Evolutionary conservation across 805 yeast genomes (phyloP), one percentile per base, ranked within the genome.

Genomic region (Citeromyces matritensis): DNA sequence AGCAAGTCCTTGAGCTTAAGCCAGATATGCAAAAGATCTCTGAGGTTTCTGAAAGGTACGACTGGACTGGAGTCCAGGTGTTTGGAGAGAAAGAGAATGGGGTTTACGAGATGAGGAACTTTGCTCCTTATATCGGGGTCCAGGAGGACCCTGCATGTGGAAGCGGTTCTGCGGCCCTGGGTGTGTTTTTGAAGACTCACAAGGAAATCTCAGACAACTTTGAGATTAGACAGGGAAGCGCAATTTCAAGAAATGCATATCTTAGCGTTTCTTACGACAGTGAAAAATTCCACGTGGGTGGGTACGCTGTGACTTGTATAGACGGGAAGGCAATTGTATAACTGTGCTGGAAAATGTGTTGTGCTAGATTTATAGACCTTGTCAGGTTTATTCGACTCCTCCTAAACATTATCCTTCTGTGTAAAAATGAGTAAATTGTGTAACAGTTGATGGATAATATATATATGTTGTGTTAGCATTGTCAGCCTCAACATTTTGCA

Each of bases 101-200:
- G n/a, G 53, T 49, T 28, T 31, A 32, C 35, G 65, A 59, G 38
- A 55, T 62, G 34, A 52, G 74, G 39, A 64, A 66, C 9, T 61
- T 66, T 42, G 58, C 60, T 3, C 60, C 64, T 1, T 31, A 21
- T 4, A 39, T 35, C 3, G 58, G 55, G 10, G 48, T 56, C 1
- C 30, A 37, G n/a, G 74, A 68, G 36, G 74, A 67, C 42, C 73
- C 73, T 1, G 73, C 63, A 6, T 67, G 73, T 44, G 74, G 74
- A 3, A 55, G 64, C 37, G 73, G 73, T n/a, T 51, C 59, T 2
- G 49, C 15, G 5, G 23, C 31, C n/a, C 15, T 21, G 15, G 31
- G 25, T 4, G 24, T 29, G 9, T 29, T 19, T 24, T 12, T 29
- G 24, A 17, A 17, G 21, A 5, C 7, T 17, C 7, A 17, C 7